Conservation (phyloP, 2,329 filamentous ascomycete species). For the Bipolaris cookei region DNA sequence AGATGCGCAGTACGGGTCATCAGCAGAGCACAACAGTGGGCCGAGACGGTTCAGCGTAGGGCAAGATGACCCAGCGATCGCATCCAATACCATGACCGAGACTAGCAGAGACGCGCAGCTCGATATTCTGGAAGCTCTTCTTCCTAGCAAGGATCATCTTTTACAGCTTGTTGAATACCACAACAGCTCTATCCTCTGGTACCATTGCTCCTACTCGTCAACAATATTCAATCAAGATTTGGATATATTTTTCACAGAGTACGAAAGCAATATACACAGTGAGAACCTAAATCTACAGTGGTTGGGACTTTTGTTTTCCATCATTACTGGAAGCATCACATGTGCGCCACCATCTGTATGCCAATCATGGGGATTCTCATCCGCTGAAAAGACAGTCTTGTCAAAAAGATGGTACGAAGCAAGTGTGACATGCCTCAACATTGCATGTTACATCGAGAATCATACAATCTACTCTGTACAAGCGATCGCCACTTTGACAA, state of each 20-base stretch:
- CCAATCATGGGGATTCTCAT: conserved; percentile 51
- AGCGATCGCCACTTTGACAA: conserved; percentile 54
- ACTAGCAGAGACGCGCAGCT: conserved; percentile 24
- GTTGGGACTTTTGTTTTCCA: conserved; percentile 52
- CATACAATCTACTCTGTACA: conserved; percentile 53
- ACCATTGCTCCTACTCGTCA: conserved; percentile 47
- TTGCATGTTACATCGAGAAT: conserved; percentile 51
- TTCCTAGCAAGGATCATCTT: conserved; percentile 26
- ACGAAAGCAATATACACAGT: conserved; percentile 46
- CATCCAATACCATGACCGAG: conserved; percentile 8
- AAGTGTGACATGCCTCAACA: conserved; percentile 52
- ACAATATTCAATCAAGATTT: conserved; percentile 17
- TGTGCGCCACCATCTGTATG: conserved; percentile 44
- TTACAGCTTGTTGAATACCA: conserved; percentile 45
- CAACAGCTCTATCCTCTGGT: conserved; percentile 47
- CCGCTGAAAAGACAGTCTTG: conserved; percentile 47
- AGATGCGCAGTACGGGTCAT: conserved; percentile 34
- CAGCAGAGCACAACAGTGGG: conserved; percentile 21
- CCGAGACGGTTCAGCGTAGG: conserved; percentile 5
- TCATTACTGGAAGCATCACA: conserved; percentile 52
- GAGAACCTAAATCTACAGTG: conserved; percentile 52
- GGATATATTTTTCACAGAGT: conserved; percentile 22
- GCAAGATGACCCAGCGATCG: not conserved
- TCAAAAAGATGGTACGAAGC: conserved; percentile 55
- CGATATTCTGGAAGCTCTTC: conserved; percentile 41